phyloP scores from a whole-genome alignment of 139 green algal species.

The Astrephomene gubernaculifera region DNA sequence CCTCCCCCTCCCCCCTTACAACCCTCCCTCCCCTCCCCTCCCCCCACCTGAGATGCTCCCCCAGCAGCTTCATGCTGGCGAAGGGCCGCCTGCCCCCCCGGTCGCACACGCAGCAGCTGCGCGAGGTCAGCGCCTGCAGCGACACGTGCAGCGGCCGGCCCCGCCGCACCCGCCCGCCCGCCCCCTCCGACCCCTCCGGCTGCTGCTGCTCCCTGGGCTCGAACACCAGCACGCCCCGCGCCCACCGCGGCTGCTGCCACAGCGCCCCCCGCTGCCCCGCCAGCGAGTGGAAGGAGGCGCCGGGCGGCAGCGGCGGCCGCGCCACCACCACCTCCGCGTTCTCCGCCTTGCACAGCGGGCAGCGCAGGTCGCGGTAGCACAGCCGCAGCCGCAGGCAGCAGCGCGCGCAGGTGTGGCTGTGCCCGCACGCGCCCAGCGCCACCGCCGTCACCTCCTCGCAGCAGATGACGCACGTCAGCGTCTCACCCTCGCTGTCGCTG shows the following conservation, averaged over 20 bases:
- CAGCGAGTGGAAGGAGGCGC: neutral
- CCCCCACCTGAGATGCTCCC: slow-evolving; percentile 43
- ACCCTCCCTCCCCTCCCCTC: neutral
- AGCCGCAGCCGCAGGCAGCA: slow-evolving; percentile 77
- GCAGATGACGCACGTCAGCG: slow-evolving; percentile 21
- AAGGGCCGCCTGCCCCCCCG: slow-evolving; percentile 50
- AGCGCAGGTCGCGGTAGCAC: slow-evolving; percentile 72
- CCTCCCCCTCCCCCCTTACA: too few species aligned
- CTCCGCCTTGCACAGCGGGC: slow-evolving; percentile 80
- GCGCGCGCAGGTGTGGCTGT: slow-evolving; percentile 59
- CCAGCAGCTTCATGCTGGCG: slow-evolving; percentile 54
- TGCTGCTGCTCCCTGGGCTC: neutral
- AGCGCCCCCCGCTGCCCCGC: slow-evolving; percentile 1
- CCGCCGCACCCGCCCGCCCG: neutral
- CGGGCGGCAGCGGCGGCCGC: slow-evolving; percentile 43
- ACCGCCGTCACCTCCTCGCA: slow-evolving; percentile 58
- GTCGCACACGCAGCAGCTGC: slow-evolving; percentile 70
- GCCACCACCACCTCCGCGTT: slow-evolving; percentile 68
- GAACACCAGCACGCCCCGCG: slow-evolving; percentile 48
- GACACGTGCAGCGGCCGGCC: slow-evolving; percentile 23
- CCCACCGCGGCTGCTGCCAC: slow-evolving; percentile 52
- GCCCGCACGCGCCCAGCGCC: slow-evolving; percentile 65
- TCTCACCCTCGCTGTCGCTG: neutral
- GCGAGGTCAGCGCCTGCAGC: slow-evolving; percentile 56
- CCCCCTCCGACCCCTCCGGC: neutral